Base-by-base conservation (phyloP, 108 stramenopile species). In the Nitzschia sp. region DNA sequence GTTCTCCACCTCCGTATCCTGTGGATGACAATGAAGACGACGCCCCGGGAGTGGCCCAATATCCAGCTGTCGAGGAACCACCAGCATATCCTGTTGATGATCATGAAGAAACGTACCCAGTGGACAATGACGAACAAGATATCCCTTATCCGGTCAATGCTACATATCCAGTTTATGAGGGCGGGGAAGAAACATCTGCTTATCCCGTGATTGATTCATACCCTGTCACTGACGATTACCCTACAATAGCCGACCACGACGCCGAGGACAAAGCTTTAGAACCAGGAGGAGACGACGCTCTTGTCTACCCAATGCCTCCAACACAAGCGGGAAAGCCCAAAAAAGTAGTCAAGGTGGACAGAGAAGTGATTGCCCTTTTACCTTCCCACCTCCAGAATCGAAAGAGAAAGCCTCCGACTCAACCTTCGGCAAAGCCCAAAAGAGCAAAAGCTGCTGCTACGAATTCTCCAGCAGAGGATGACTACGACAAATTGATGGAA, bases 341-440 rank as follows among this genome's bases (percentile, higher is more conserved):
- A 41, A 87, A 86, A 64, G 63, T 73, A 32, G 76, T 73, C 46
- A 79, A 86, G 28, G 90, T 84, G 0, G 93, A 94, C 63, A 87
- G 83, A 53, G 88, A 61, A 22, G 75, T 94, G 11, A 79, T 94
- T 9, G 76, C 88, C 1, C 80, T 94, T 35, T 44, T 94, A 21
- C 93, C 93, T 13, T 73, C 93, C 17, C 59, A 91, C 62, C 45
- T 92, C 1, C 21, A 26, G 0, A 80, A 78, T 23, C 48, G 47
- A 21, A 76, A 76, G 52, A 58, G 69, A 56, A 76, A 71, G 31
- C 27, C 13, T 19, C 1, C 63, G 16, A 13, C 71, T 59, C 48
- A 74, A 76, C 41, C 46, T 61, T 6, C 26, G 61, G 27, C 59
- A 36, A 60, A 72, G 46, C n/a, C 28, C 6, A 27, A 34, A 63